These are phyloP conservation scores for Misopates orontium DNA, from an alignment of 257 asterid genomes.

Conservation along the genomic window DNA sequence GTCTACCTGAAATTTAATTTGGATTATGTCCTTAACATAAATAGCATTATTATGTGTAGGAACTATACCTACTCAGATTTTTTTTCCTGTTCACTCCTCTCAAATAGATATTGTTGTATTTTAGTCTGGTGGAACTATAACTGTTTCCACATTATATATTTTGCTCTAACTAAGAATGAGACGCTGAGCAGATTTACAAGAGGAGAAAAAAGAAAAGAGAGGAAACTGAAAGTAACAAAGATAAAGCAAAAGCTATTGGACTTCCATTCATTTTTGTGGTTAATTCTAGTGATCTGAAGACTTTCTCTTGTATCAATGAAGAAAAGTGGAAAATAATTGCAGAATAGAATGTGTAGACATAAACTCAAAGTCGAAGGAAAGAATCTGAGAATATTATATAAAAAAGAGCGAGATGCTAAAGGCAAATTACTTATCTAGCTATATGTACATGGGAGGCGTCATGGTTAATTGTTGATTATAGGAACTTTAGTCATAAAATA, in stretches of 20 bases:
- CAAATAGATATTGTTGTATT: not conserved
- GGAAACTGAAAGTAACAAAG: constrained; percentile 20
- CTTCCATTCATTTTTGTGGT: no score
- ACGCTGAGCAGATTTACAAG: constrained; percentile 18
- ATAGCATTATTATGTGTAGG: no score
- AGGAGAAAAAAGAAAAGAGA: not conserved
- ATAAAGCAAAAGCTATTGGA: constrained; percentile 33
- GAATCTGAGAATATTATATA: not conserved
- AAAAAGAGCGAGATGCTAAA: not conserved
- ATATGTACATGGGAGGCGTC: no score
- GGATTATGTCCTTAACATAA: no score
- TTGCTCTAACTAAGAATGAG: no score
- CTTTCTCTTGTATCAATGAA: constrained; percentile 42
- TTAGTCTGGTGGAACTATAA: not conserved
- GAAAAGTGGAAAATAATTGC: constrained; percentile 10
- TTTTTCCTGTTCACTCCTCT: not conserved
- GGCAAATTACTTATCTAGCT: constrained; percentile 26
- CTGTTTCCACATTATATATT: not conserved
- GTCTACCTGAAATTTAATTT: no score
- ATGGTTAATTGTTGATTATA: no score
- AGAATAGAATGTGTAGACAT: constrained; percentile 12
- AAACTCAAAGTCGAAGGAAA: not conserved
- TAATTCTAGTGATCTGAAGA: no score
- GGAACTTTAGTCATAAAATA: not conserved
- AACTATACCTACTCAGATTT: not conserved